phyloP scores from a whole-genome alignment of 1,139 yeast species.

The Blastobotrys elegans region DNA sequence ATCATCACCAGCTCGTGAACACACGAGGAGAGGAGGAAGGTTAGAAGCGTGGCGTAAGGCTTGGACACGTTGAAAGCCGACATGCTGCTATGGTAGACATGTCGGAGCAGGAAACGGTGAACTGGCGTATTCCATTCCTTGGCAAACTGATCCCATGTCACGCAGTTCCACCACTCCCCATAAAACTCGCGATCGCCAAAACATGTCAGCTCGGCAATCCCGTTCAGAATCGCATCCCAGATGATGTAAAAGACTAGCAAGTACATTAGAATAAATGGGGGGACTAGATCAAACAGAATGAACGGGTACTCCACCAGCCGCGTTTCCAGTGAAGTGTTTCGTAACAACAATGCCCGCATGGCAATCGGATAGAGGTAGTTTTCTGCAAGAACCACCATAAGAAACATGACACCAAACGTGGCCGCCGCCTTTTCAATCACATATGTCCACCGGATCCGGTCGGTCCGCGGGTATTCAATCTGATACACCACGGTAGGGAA shows the following conservation, averaged over 20 bases:
- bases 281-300: slow-evolving; percentile 68
- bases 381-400: slow-evolving; percentile 83
- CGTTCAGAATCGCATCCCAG: slow-evolving; percentile 90
- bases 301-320: slow-evolving; percentile 52
- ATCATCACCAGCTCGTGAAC: slow-evolving; percentile 93
- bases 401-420: slow-evolving; percentile 75
- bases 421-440: slow-evolving; percentile 70
- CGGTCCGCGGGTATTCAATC: slow-evolving; percentile 71
- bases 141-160: slow-evolving; percentile 90
- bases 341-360: slow-evolving; percentile 49
- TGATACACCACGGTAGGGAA: slow-evolving; percentile 77
- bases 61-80: slow-evolving; percentile 67
- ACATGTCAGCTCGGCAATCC: slow-evolving; percentile 77
- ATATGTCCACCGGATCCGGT: slow-evolving; percentile 61
- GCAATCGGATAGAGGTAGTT: slow-evolving; percentile 73
- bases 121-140: slow-evolving; percentile 95
- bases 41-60: slow-evolving; percentile 64
- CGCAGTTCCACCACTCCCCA: slow-evolving; percentile 97
- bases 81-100: slow-evolving; percentile 89
- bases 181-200: slow-evolving; percentile 91
- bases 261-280: slow-evolving; percentile 72
- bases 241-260: slow-evolving; percentile 78
- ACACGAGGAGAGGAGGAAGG: slow-evolving; percentile 75
- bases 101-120: slow-evolving; percentile 83
- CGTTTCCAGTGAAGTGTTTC: slow-evolving; percentile 43